phyloP scores from a whole-genome alignment of 371 early-diverging fungal genomes.

The Umbelopsis sp. region DNA sequence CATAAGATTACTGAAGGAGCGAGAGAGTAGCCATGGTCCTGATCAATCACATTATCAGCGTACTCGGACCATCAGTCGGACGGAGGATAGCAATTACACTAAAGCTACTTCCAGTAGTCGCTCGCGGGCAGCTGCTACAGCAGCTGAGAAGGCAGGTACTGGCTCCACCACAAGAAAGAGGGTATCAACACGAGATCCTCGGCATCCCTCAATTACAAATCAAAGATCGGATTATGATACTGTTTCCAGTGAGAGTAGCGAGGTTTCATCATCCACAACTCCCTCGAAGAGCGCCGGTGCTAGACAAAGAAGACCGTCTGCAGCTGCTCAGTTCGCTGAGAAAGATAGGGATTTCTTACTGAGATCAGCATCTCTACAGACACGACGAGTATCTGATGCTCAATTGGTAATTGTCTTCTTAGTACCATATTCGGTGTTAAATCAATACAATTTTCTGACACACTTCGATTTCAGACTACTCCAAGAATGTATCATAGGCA shows the following conservation, averaged over 20 bases:
- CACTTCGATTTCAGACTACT: conserved; percentile 1
- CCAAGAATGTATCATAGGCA: conserved; percentile 13
- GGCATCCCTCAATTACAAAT: neutral
- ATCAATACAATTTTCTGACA: neutral
- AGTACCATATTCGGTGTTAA: neutral
- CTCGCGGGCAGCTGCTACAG: conserved; percentile 6
- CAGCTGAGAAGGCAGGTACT: neutral
- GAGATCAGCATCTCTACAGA: conserved; percentile 8
- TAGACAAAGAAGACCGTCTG: neutral
- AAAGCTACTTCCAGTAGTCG: conserved; percentile 12
- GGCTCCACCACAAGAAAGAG: neutral
- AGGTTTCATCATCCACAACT: neutral
- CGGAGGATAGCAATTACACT: conserved; percentile 4
- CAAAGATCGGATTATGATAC: neutral
- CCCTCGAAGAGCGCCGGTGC: neutral
- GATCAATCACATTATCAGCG: neutral
- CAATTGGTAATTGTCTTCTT: neutral
- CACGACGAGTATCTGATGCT: conserved; percentile 9
- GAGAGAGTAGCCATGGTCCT: neutral
- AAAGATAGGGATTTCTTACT: conserved; percentile 8
- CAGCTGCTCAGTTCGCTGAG: neutral
- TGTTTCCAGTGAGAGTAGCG: neutral
- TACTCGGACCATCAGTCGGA: neutral
- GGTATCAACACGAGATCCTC: neutral
- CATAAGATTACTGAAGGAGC: neutral